Percentiles rank a stretch among this genome's conserved stretches.
Conservation (phyloP, 805 yeast genomes). For the Suhomyces vadensis region DNA sequence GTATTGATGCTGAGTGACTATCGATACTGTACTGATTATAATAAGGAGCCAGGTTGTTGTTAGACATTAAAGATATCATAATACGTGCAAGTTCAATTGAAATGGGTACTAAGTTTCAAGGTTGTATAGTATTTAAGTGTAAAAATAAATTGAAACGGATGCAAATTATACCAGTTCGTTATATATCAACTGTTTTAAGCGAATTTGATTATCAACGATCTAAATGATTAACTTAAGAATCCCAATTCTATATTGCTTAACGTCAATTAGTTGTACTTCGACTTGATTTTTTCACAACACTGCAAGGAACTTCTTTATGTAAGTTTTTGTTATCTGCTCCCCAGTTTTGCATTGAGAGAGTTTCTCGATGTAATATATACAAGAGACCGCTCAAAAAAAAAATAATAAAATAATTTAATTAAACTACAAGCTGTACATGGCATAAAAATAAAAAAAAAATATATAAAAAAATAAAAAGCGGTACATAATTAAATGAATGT, state of each 20-base stretch:
- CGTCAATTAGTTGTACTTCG: no score
- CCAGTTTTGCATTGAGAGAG: conserved; percentile 1
- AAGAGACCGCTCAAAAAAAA: neutral
- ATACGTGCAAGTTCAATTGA: neutral
- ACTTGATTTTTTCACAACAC: no score
- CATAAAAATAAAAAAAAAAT: neutral
- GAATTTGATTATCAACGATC: neutral
- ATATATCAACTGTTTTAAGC: neutral
- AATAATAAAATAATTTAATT: neutral
- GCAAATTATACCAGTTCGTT: neutral
- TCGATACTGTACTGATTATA: conserved; percentile 1
- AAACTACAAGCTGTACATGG: no score
- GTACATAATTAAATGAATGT: neutral
- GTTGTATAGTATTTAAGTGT: neutral
- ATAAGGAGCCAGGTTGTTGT: conserved; percentile 5
- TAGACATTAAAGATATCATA: conserved; percentile 10
- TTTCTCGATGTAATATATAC: conserved; percentile 1
- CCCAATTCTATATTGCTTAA: no score
- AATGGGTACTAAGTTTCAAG: neutral
- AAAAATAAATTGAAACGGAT: neutral
- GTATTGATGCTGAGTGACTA: conserved; percentile 3
- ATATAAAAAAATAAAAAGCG: neutral
- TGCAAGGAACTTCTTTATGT: neutral
- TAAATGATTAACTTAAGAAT: no score
- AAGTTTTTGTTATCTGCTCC: neutral